Conservation (phyloP, 371 early-diverging fungal species). For the Haplosporangium sp. region DNA sequence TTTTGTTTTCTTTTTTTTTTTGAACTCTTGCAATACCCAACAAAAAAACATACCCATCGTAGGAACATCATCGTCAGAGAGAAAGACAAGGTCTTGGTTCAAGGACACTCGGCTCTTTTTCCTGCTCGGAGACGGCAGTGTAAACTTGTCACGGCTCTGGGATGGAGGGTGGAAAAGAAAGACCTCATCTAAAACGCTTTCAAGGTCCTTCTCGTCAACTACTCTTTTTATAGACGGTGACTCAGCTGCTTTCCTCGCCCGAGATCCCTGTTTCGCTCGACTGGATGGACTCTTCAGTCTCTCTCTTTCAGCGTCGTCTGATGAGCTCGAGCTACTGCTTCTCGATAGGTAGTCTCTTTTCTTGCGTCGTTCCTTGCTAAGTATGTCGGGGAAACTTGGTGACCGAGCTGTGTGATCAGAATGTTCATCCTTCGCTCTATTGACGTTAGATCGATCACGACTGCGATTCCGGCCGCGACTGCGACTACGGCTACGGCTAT, state of each 20-base stretch:
- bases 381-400: too few species aligned
- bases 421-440: too few species aligned
- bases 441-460: too few species aligned
- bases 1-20: too few species aligned
- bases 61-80: slow-evolving; percentile 32
- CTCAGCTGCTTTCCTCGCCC: not conserved
- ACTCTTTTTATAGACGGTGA: not conserved
- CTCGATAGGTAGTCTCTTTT: too few species aligned
- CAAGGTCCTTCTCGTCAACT: too few species aligned
- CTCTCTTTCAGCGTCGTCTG: not conserved
- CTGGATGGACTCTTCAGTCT: not conserved
- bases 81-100: slow-evolving; percentile 2
- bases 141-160: not conserved
- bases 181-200: too few species aligned
- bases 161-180: too few species aligned
- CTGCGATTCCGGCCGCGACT: too few species aligned
- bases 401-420: too few species aligned
- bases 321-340: not conserved
- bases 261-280: not conserved
- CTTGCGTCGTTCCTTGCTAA: not conserved
- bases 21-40: too few species aligned
- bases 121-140: slow-evolving; percentile 23
- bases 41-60: not conserved
- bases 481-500: too few species aligned
- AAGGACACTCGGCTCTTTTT: slow-evolving; percentile 1